phyloP scores from a whole-genome alignment of 1,139 yeast species.

The Meyerozyma smithsonii region DNA sequence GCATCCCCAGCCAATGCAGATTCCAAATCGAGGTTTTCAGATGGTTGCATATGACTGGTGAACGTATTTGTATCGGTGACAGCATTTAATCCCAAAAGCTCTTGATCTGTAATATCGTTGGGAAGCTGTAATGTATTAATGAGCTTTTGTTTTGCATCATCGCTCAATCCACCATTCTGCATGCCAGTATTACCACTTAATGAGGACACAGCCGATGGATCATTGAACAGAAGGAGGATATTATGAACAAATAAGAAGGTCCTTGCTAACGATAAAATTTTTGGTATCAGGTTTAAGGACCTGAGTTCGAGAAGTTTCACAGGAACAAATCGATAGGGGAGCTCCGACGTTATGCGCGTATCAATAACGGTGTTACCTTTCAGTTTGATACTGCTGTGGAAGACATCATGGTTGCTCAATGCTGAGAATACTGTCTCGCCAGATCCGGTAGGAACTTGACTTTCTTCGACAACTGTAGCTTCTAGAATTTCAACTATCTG shows the following conservation, averaged over 20 bases:
- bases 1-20: constrained; percentile 17
- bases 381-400: constrained; percentile 4
- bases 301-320: constrained; percentile 20
- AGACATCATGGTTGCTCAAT: constrained; percentile 17
- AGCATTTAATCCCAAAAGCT: constrained; percentile 32
- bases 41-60: constrained; percentile 17
- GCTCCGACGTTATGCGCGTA: constrained; percentile 9
- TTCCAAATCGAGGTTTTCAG: constrained; percentile 19
- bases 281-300: constrained; percentile 21
- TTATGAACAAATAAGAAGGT: neutral
- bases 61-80: constrained; percentile 17
- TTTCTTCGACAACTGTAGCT: constrained; percentile 5
- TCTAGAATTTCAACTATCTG: constrained; percentile 30
- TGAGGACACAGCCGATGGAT: constrained; percentile 1
- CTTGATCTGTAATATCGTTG: constrained; percentile 37
- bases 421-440: constrained; percentile 13
- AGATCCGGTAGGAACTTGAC: neutral
- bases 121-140: constrained; percentile 35
- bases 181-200: neutral
- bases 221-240: constrained; percentile 18
- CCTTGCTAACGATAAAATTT: constrained; percentile 17
- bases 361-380: constrained; percentile 6
- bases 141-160: constrained; percentile 25
- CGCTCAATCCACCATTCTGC: constrained; percentile 8
- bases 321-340: constrained; percentile 12